Evolutionary conservation across 1,284 basidiomycete species (phyloP).

Genomic region (Cryptococcus hybrid): DNA sequence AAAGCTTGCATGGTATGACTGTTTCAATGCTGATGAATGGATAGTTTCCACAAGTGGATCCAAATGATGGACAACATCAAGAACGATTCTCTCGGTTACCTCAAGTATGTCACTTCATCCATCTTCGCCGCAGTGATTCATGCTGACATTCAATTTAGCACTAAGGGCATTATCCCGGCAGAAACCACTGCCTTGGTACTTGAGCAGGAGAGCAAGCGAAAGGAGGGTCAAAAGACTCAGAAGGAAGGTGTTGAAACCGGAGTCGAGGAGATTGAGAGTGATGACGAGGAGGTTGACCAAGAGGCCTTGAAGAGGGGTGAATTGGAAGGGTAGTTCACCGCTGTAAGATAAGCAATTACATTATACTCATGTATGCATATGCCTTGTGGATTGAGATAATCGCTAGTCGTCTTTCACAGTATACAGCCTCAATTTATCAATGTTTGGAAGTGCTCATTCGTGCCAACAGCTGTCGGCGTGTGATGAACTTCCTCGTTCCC

Average conservation of each 20-base stretch:
- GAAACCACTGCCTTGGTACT: slow-evolving; percentile 46
- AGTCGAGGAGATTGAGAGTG: slow-evolving; percentile 51
- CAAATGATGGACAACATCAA: slow-evolving; percentile 40
- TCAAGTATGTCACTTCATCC: slow-evolving; percentile 49
- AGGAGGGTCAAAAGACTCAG: slow-evolving; percentile 43
- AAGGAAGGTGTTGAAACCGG: not conserved
- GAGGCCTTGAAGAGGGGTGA: slow-evolving; percentile 62
- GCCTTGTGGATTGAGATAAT: no score
- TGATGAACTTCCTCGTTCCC: no score
- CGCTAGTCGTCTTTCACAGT: no score
- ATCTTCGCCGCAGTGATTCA: slow-evolving; percentile 54
- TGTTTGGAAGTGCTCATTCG: no score
- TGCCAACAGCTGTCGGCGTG: no score
- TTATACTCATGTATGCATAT: no score
- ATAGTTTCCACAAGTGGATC: slow-evolving; percentile 47
- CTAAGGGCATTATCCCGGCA: slow-evolving; percentile 66
- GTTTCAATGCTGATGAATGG: slow-evolving; percentile 2
- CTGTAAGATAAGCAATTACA: no score
- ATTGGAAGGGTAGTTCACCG: slow-evolving; percentile 60
- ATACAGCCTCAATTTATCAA: no score
- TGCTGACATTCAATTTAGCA: slow-evolving; percentile 50
- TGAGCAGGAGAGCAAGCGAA: slow-evolving; percentile 65
- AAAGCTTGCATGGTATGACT: not conserved
- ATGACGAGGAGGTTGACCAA: slow-evolving; percentile 61
- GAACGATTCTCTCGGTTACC: slow-evolving; percentile 27